Conservation (phyloP, 139 green algal genomes). For the Chlorella vulgaris region DNA sequence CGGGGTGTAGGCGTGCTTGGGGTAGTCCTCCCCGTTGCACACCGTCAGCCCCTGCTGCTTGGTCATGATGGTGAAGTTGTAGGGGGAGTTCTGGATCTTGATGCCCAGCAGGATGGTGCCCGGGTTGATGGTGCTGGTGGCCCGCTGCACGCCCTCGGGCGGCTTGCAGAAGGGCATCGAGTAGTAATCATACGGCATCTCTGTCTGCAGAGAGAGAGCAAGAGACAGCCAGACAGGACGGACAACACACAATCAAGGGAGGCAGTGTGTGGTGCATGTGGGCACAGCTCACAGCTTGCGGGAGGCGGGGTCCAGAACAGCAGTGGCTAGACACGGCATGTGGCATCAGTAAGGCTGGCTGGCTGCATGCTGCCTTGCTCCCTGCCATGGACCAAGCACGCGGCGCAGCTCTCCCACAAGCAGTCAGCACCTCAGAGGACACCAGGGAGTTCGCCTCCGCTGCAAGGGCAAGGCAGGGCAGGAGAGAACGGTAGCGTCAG, state of each 20-base stretch:
- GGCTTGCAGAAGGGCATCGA: slow-evolving; percentile 93
- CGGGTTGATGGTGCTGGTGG: slow-evolving; percentile 81
- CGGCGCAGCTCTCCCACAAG: too few relatives aligned
- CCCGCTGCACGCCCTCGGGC: slow-evolving; percentile 71
- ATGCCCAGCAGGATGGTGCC: slow-evolving; percentile 92
- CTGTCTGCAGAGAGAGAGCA: slow-evolving; percentile 60
- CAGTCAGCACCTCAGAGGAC: slow-evolving; percentile 86
- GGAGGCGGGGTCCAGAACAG: not conserved
- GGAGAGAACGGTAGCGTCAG: not conserved
- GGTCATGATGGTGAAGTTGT: slow-evolving; percentile 88
- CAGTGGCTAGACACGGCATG: not conserved
- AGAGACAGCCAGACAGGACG: not conserved
- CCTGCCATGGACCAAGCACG: slow-evolving; percentile 43
- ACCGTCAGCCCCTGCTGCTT: slow-evolving; percentile 60
- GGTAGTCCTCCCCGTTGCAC: slow-evolving; percentile 58
- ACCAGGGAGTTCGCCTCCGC: slow-evolving; percentile 88
- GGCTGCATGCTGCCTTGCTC: not conserved
- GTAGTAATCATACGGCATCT: slow-evolving; percentile 96
- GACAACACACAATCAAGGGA: too few relatives aligned
- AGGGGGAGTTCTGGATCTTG: slow-evolving; percentile 89
- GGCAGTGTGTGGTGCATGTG: too few relatives aligned
- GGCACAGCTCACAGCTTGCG: not conserved
- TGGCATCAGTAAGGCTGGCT: not conserved
- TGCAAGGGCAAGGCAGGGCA: slow-evolving; percentile 29
- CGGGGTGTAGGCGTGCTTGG: slow-evolving; percentile 34